Base-by-base conservation (phyloP, 2,329 filamentous ascomycete species). In the Claviceps digitariae region DNA sequence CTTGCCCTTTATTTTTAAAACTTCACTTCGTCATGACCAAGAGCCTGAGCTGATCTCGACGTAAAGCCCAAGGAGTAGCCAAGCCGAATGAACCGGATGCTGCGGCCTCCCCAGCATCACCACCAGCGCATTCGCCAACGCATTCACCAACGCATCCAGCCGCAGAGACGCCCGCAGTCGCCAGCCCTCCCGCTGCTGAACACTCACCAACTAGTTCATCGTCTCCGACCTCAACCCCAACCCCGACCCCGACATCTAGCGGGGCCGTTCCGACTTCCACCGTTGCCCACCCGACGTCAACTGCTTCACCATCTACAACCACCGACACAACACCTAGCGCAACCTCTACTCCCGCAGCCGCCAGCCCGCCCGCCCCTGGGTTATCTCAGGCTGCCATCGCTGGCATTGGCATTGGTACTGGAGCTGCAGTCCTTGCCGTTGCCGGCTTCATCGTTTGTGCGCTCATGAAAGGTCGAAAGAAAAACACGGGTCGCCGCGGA, bases 341-440 rank as follows among this genome's bases (percentile, higher is more conserved):
- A 40, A 55, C 58, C 31, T 45, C 52, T 6, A 43, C 54, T 34
- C 43, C 55, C 23, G 47, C 48, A 2, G 50, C 58, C 4, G 54
- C 27, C 21, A 38, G 46, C n/a, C 31, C 55, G 13, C 25, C 56
- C 2, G 50, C 50, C 12, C 48, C 57, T 17, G 70, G 67, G 4
- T 64, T 76, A n/a, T 69, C 70, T 3, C 63, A 68, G 3, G 69
- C 68, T 7, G 74, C 71, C 12, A 71, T 75, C 54, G 70, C 71
- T 45, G 77, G 77, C 9, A 74, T 79, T 53, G 74, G 72, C 31
- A 67, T 76, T 46, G 74, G 72, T 45, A 67, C 70, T 29, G 71
- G 67, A 23, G 69, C 69, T 15, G 72, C 62, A n/a, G 68, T 67
- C 6, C 61, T 74, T 12, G 69, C 69, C 21, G 57, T 72, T 46